Conservation (phyloP, 805 yeast species). For the Candida parachauliodes region DNA sequence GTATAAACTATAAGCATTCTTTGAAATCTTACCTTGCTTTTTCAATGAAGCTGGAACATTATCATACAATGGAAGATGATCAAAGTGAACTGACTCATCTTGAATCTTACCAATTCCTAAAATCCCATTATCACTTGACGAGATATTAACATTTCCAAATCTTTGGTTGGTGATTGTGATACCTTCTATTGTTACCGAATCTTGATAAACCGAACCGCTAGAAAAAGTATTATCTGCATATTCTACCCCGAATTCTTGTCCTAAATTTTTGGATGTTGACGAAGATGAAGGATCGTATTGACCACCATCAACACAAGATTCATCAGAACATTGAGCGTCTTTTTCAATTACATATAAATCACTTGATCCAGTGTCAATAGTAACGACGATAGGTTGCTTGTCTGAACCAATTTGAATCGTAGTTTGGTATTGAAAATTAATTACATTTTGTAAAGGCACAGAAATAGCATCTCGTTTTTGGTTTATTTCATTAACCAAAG, state of each 20-base stretch:
- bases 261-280: conserved; percentile 6
- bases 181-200: conserved; percentile 13
- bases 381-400: conserved; percentile 15
- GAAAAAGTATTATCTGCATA: conserved; percentile 11
- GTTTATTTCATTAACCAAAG: not conserved
- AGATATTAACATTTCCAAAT: conserved; percentile 23
- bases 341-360: conserved; percentile 25
- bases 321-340: conserved; percentile 20
- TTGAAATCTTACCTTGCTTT: conserved; percentile 29
- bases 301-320: conserved; percentile 9
- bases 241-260: conserved; percentile 9
- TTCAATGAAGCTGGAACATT: conserved; percentile 34
- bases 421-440: conserved; percentile 2
- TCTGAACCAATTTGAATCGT: conserved; percentile 13
- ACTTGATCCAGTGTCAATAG: conserved; percentile 24
- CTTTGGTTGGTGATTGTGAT: conserved; percentile 12
- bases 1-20: conserved; percentile 35
- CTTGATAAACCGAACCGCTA: conserved; percentile 15
- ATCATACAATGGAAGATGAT: conserved; percentile 20
- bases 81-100: conserved; percentile 29
- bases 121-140: conserved; percentile 66
- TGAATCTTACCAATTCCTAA: conserved; percentile 61
- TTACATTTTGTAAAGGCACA: conserved; percentile 1
- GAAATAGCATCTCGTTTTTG: conserved; percentile 3
- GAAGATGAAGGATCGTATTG: conserved; percentile 14